Evolutionary conservation across 352 stramenopile genomes (phyloP), one percentile per base, ranked within the genome.

Genomic region (Pythium oligandrum): DNA sequence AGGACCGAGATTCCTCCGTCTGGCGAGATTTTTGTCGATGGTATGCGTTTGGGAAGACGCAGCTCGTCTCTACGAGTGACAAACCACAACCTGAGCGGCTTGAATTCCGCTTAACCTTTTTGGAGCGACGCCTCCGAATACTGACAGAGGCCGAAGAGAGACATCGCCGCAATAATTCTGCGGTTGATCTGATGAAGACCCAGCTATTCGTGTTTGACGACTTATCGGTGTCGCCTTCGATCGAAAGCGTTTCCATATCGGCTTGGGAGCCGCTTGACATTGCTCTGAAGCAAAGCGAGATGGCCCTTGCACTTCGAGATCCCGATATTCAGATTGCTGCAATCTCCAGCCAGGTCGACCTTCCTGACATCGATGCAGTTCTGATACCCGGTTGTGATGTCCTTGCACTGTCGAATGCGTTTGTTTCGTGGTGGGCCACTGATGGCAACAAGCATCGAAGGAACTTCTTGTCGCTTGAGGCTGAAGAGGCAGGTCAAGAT

Each of bases 251-350:
- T 26, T 26, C 17, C 17, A 26, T 26, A 10, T 70, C 63, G 26
- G 66, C 68, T 2, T 90, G 79, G 77, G 60, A 70, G 17, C 61
- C 68, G 17, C 17, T 26, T 26, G 17, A 26, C 0, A 26, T 26
- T 26, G 17, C 17, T 26, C 17, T 26, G 17, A 26, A 64, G n/a
- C 55, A 73, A 26, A 75, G 69, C 36, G 80, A 90, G 42, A 50
- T 90, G 12, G 62, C 60, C 33, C 33, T 88, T 7, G 80, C 75
- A 3, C 48, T 90, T 32, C 57, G 76, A 48, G 75, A 88, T 44
- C 73, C 80, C 9, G 55, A 53, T 35, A 65, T 88, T 51, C 77
- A 90, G 48, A 53, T 87, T 9, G 75, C 73, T 48, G 80, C 80
- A 2, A 77, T 88, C 50, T 68, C 45, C 17, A 63, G 74, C 31